Percentiles rank a stretch among this genome's conserved stretches.
Evolutionary conservation across 306 rosid genomes (phyloP).

Genomic region (Mucuna pruriens): DNA sequence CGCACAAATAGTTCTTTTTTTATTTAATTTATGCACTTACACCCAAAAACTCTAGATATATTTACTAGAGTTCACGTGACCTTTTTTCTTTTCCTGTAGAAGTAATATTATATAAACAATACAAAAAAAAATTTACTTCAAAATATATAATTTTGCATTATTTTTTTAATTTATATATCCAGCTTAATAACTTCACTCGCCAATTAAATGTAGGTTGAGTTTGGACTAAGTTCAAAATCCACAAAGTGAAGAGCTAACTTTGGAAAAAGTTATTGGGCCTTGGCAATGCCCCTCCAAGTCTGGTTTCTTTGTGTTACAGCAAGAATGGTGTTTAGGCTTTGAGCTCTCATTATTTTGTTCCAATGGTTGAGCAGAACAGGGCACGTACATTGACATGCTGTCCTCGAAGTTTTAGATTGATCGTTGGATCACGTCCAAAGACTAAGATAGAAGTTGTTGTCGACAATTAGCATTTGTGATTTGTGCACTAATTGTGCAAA

Average conservation of each 20-base stretch:
- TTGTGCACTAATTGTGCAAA: no score
- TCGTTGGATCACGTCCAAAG: slow-evolving; percentile 27
- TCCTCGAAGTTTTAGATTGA: not conserved
- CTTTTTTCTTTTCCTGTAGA: not conserved
- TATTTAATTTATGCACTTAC: not conserved
- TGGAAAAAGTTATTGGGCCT: slow-evolving; percentile 19
- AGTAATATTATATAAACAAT: slow-evolving; percentile 2
- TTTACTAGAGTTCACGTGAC: not conserved
- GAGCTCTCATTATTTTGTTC: slow-evolving; percentile 14
- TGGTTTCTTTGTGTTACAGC: slow-evolving; percentile 27
- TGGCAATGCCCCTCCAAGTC: slow-evolving; percentile 13
- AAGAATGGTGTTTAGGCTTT: slow-evolving; percentile 28
- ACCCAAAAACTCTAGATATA: not conserved
- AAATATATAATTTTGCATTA: not conserved
- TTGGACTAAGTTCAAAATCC: not conserved
- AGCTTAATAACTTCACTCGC: not conserved
- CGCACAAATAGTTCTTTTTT: not conserved
- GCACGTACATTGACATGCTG: slow-evolving; percentile 26
- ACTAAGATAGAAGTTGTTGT: slow-evolving; percentile 12
- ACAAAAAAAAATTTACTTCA: not conserved
- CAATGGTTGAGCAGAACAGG: not conserved
- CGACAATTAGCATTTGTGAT: no score
- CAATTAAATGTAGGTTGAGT: not conserved
- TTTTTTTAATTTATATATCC: not conserved
- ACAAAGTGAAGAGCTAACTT: slow-evolving; percentile 27